These are phyloP conservation scores for Xylaria sp. DNA, from an alignment of 495 filamentous ascomycete species.

Conservation along the genomic window DNA sequence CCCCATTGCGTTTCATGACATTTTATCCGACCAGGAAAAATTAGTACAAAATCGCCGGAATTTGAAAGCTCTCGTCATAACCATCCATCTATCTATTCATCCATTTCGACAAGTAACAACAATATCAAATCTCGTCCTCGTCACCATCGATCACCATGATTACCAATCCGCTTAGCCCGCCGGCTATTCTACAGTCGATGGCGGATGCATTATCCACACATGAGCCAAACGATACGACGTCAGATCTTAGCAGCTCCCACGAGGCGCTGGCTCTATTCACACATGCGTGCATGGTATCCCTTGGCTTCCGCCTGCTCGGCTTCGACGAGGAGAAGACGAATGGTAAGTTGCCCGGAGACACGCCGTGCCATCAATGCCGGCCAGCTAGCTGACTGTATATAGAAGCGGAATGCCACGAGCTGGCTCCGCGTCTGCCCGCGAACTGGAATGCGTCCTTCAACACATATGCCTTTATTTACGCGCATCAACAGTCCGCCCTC, in stretches of 20 bases:
- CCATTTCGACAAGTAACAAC: not conserved
- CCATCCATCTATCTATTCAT: too few species aligned
- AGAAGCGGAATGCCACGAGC: constrained; percentile 50
- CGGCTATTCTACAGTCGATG: constrained; percentile 60
- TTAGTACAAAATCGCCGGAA: not conserved
- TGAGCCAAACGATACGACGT: constrained; percentile 55
- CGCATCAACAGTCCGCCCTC: constrained; percentile 87
- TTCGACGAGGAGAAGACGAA: constrained; percentile 76
- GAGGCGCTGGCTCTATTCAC: constrained; percentile 86
- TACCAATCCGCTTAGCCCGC: constrained; percentile 48
- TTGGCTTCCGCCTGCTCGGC: constrained; percentile 83
- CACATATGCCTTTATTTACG: constrained; percentile 83
- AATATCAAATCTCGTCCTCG: not conserved
- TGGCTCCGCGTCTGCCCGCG: constrained; percentile 68
- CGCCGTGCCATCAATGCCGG: not conserved
- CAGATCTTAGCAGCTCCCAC: constrained; percentile 74
- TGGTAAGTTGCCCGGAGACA: constrained; percentile 29
- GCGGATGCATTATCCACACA: constrained; percentile 63
- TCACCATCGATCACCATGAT: constrained; percentile 25
- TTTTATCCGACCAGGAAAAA: not conserved
- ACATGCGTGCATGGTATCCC: constrained; percentile 81
- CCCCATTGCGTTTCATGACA: not conserved
- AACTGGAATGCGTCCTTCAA: constrained; percentile 77
- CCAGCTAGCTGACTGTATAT: constrained; percentile 17
- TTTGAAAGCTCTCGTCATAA: not conserved